phyloP scores from a whole-genome alignment of 2,329 filamentous ascomycete species.

The Esteya vermicola region DNA sequence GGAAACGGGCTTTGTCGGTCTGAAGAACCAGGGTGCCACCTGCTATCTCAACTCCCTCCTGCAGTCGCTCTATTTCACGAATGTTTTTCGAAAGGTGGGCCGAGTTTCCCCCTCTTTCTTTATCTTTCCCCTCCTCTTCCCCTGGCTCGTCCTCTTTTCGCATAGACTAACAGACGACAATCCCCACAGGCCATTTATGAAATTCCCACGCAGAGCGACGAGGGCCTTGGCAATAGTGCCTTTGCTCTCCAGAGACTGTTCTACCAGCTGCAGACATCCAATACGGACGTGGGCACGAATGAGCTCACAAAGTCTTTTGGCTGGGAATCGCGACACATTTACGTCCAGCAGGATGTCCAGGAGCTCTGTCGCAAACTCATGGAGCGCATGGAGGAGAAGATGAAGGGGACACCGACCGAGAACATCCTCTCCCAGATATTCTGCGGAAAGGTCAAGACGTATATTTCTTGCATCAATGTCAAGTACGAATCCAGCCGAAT shows the following conservation, averaged over 20 bases:
- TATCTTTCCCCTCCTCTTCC: neutral
- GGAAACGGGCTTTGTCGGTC: slow-evolving; percentile 89
- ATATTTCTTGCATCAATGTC: slow-evolving; percentile 97
- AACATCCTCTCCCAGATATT: slow-evolving; percentile 84
- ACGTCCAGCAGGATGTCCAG: slow-evolving; percentile 97
- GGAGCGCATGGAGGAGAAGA: slow-evolving; percentile 91
- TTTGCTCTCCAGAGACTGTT: slow-evolving; percentile 90
- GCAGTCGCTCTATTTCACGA: slow-evolving; percentile 76
- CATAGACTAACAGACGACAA: neutral
- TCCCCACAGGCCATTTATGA: slow-evolving; percentile 70
- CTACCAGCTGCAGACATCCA: slow-evolving; percentile 83
- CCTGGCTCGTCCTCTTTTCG: too few species aligned
- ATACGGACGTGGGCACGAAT: slow-evolving; percentile 70
- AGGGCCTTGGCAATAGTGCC: slow-evolving; percentile 72
- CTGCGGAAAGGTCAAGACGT: slow-evolving; percentile 95
- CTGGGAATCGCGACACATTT: slow-evolving; percentile 95
- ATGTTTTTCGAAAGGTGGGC: slow-evolving; percentile 75
- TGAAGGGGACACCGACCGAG: slow-evolving; percentile 91
- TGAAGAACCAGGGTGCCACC: slow-evolving; percentile 92
- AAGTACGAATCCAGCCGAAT: slow-evolving; percentile 91
- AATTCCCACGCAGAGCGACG: slow-evolving; percentile 81
- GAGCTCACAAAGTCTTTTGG: slow-evolving; percentile 95
- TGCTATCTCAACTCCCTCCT: slow-evolving; percentile 78
- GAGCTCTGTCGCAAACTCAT: slow-evolving; percentile 93
- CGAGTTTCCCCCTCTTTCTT: neutral